Base-by-base conservation (phyloP, 169 alveolate genomes). In the Plasmodium gonderi region DNA sequence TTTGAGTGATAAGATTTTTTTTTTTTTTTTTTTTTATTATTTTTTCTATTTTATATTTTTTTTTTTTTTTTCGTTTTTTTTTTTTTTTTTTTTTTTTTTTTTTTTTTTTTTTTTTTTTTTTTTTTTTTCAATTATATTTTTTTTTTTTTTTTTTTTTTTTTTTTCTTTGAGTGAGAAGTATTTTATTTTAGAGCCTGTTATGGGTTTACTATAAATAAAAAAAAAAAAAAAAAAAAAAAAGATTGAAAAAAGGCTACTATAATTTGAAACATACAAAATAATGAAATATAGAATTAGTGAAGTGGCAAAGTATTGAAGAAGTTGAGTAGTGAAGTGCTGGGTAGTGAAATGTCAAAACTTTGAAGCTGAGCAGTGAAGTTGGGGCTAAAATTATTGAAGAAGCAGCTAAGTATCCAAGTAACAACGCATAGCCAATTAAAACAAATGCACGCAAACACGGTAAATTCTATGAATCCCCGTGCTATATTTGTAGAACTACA, bases 141-240 rank as follows among this genome's bases (percentile, higher is more conserved):
- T 54, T 54, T n/a, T 54, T 54, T 54, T 54, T 54, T 54, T n/a
- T 60, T 54, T 54, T 54, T 54, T 60, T 60, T 60, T 60, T 60
- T 54, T 54, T 54, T 54, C 23, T 3, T 0, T 7, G 2, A 54
- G n/a, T 14, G 69, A 31, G 51, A 6, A 9, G 51, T 9, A 42
- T 42, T 42, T 42, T 42, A 42, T 42, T 42, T 4, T 4, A 42
- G 51, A 4, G 14, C 69, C 69, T 31, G 69, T 4, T 7, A 2
- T 54, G 69, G 26, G 69, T 14, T 54, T 11, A 54, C 26, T 49
- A 20, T 1, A 60, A 60, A 60, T 23, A 60, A 60, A n/a, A n/a
- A n/a, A n/a, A n/a, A n/a, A 60, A 60, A 60, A 60, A 54, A 54
- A n/a, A 20, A 14, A 12, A 20, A 60, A 60, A 60, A 7, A 3